Evolutionary conservation across 768 basidiomycete genomes (phyloP).

Genomic region (Dioszegia crocea): DNA sequence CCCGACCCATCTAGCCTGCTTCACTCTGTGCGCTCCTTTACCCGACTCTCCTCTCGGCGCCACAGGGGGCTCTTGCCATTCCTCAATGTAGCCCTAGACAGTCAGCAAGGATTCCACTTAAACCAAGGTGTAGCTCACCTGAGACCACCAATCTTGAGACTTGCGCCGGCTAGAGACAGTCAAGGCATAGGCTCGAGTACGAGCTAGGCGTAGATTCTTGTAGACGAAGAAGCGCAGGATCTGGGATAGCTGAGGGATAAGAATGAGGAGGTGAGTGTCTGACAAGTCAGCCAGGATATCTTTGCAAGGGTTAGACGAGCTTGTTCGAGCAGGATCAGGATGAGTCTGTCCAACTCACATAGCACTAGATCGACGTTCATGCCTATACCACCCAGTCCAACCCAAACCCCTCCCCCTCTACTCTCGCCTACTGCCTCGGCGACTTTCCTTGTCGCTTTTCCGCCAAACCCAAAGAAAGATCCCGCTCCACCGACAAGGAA

Average conservation of each 20-base stretch:
- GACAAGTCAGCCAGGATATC: background rate
- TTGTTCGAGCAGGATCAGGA: too few species aligned
- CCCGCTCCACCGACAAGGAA: slow-evolving; percentile 35
- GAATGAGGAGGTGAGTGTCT: slow-evolving; percentile 72
- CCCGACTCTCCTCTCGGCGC: slow-evolving; percentile 13
- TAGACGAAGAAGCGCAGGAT: slow-evolving; percentile 79
- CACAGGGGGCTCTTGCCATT: slow-evolving; percentile 46
- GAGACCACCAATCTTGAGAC: slow-evolving; percentile 70
- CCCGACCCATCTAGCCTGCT: slow-evolving; percentile 33
- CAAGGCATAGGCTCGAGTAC: slow-evolving; percentile 58
- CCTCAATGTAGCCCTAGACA: slow-evolving; percentile 45
- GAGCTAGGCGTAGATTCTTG: slow-evolving; percentile 74
- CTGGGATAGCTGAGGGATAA: slow-evolving; percentile 67
- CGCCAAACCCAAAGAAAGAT: slow-evolving; percentile 24
- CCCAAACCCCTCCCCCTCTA: slow-evolving; percentile 17
- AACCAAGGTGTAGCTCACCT: slow-evolving; percentile 14
- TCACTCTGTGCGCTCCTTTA: slow-evolving; percentile 15
- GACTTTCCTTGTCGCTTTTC: slow-evolving; percentile 11
- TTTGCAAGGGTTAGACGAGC: too few species aligned
- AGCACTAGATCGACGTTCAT: slow-evolving; percentile 31
- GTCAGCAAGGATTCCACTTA: background rate
- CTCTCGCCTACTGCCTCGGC: slow-evolving; percentile 19
- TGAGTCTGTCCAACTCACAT: too few species aligned
- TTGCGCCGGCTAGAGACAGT: slow-evolving; percentile 80
- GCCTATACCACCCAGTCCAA: slow-evolving; percentile 20